Base-by-base conservation (phyloP, 2,329 filamentous ascomycete species). In the Xylaria sp. region DNA sequence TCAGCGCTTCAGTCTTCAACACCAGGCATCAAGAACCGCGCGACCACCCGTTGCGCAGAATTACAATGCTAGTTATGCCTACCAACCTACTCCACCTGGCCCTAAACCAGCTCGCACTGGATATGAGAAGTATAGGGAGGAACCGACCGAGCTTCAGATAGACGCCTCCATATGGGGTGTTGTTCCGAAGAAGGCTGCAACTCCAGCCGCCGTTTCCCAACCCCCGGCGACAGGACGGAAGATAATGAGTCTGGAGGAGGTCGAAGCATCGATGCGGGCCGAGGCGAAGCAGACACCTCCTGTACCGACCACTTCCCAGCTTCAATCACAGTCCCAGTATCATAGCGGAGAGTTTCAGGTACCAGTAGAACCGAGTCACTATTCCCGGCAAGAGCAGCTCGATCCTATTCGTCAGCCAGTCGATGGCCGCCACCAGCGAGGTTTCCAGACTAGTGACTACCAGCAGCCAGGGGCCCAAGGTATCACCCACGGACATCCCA, bases 171-270 rank as follows among this genome's bases (percentile, higher is more conserved):
- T 98, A 65, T 99, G 96, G 96, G 93, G 93, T 3, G 89, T 92
- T 67, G 88, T 89, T 17, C 88, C 90, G 42, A 90, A 89, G 84
- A 83, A 88, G 80, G 77, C 82, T 17, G 74, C 77, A n/a, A 74
- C 75, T 24, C 71, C 80, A 19, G 74, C 77, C 6, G 64, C 73
- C 19, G 56, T 68, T 19, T 21, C 69, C 27, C 75, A 75, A 24
- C 60, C 65, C 12, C 57, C 59, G n/a, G 27, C 58, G 34, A 75
- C 75, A 19, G 78, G 85, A 50, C 89, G 90, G 76, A 98, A 94
- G 83, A 91, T 98, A 82, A 90, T 99, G 92, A 98, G 93, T 75
- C 81, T 99, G 76, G 96, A 98, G 79, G 96, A 99, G 82, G 94
- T 99, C 21, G 96, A 99, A 82, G 95, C 95, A 62, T 90, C 93